Evolutionary conservation across 176 grass and related monocot genomes (phyloP).

Genomic region (Pontederia crassipes): DNA sequence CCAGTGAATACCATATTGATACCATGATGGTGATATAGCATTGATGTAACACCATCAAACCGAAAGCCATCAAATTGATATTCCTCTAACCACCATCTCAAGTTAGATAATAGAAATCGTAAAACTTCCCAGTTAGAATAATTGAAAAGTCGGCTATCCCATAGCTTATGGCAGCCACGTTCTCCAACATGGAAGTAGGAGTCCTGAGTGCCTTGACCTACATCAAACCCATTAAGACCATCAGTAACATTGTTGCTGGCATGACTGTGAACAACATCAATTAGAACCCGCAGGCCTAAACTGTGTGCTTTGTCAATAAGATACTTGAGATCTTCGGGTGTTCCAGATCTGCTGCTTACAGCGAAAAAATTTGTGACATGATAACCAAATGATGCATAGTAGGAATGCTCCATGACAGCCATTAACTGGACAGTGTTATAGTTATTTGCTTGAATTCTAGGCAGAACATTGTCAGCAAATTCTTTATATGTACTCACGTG

Average conservation of each 20-base stretch:
- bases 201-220: slow-evolving; percentile 59
- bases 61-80: slow-evolving; percentile 92
- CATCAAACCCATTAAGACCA: slow-evolving; percentile 96
- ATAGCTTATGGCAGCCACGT: slow-evolving; percentile 78
- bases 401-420: slow-evolving; percentile 95
- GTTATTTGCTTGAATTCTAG: slow-evolving; percentile 78
- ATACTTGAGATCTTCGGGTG: slow-evolving; percentile 95
- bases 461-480: slow-evolving; percentile 86
- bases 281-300: slow-evolving; percentile 72
- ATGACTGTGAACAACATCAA: slow-evolving; percentile 96
- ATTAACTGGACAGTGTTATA: slow-evolving; percentile 95
- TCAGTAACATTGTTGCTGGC: slow-evolving; percentile 70
- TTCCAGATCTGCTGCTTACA: slow-evolving; percentile 80
- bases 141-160: slow-evolving; percentile 94
- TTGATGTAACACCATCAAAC: slow-evolving; percentile 90
- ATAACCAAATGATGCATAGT: slow-evolving; percentile 98
- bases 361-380: slow-evolving; percentile 99
- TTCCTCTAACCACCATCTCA: slow-evolving; percentile 95
- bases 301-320: slow-evolving; percentile 90
- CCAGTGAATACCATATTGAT: slow-evolving; percentile 64
- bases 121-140: slow-evolving; percentile 97
- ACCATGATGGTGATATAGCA: slow-evolving; percentile 97
- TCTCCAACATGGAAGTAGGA: slow-evolving; percentile 89
- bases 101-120: slow-evolving; percentile 86
- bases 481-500: slow-evolving; percentile 67